Conservation (phyloP, 257 asterid species). For the Solanum chiquidenum region DNA sequence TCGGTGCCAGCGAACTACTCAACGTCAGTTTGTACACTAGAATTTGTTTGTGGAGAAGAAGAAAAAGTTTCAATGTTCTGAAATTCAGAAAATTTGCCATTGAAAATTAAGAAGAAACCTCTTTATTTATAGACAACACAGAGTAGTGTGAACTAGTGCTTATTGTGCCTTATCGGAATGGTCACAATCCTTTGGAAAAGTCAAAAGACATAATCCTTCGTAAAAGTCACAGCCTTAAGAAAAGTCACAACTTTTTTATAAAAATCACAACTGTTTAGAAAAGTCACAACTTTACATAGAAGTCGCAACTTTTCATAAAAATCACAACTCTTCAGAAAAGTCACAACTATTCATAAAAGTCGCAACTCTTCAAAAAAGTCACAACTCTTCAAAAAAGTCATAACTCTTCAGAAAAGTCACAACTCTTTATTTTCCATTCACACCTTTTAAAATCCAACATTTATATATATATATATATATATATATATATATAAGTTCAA, state of each 20-base stretch:
- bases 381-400: no score
- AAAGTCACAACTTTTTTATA: no score
- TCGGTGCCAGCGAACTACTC: neutral
- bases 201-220: neutral
- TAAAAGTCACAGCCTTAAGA: neutral
- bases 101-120: neutral
- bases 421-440: no score
- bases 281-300: fast-evolving
- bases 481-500: neutral
- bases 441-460: neutral
- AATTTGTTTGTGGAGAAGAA: neutral
- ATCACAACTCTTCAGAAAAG: fast-evolving
- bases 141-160: neutral
- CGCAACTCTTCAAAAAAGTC: no score
- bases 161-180: neutral
- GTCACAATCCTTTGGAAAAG: neutral
- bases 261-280: no score
- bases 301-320: no score
- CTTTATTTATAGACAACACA: no score
- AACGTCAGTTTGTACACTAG: neutral
- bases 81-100: no score
- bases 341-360: no score
- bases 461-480: no score
- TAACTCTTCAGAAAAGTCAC: no score
- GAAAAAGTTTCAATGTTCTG: neutral